Evolutionary conservation across 371 early-diverging fungal genomes (phyloP), one percentile per base, ranked within the genome.

Genomic region (Blyttiomyces sp.): DNA sequence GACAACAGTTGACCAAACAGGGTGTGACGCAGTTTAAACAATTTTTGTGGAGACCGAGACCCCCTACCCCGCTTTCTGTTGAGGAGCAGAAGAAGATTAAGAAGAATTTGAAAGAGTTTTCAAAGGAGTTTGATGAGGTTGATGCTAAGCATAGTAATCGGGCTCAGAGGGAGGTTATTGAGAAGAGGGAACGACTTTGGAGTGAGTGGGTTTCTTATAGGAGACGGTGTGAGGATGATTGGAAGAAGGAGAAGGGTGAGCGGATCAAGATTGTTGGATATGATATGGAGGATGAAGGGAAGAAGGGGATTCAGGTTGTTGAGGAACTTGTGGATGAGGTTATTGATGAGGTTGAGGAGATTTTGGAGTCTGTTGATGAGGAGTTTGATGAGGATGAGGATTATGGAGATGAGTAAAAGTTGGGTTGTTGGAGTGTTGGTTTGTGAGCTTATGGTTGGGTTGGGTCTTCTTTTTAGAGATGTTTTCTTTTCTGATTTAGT

Each of bases 31-130:
- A 81, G 61, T 93, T 98, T 77, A 94, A 94, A 83, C 95, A 94
- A 75, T 66, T 95, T 56, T 66, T 89, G 61, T 98, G 97, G 96
- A 89, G 98, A 61, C 97, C 97, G 57, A 88, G 96, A 33, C 96
- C 97, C 17, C 79, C 80, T 54, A 84, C 92, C 36, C 78, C 95
- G 57, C 81, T 97, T 57, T 69, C 85, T 27, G 36, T 53, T 4
- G 82, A 80, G 57, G 86, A 90, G 59, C 85, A 88, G 80, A 91
- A 90, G 85, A 82, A 86, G 31, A 88, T 97, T 61, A 84, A 85
- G 74, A 94, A 93, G 89, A 91, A 91, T 71, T 77, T 98, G 51
- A 86, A 91, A 73, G 82, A 88, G 60, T 95, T 90, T 83, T 77
- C 89, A 66, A 84, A 81, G 69, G 77, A 84, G 58, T 96, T 96